These are phyloP conservation scores for Gyromitra esculenta DNA, from an alignment of 2,329 filamentous ascomycete genomes.

Conservation along the genomic window DNA sequence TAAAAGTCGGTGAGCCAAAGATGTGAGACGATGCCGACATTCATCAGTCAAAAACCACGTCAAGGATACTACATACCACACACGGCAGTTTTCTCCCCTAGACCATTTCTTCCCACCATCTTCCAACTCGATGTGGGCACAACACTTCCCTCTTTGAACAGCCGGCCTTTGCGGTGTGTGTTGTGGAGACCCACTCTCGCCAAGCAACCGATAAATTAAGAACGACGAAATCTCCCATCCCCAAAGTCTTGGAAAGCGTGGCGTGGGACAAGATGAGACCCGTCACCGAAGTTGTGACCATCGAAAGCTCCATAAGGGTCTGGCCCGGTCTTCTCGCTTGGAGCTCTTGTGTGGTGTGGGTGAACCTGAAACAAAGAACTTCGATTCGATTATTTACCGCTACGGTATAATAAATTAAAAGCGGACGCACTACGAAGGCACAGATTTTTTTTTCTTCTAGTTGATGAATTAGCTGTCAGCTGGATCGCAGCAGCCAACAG, in stretches of 20 bases:
- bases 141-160: constrained; percentile 43
- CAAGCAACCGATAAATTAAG: constrained; percentile 39
- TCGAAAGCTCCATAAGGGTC: constrained; percentile 11
- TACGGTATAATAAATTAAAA: constrained; percentile 33
- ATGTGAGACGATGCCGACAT: constrained; percentile 27
- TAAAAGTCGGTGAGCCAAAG: constrained; percentile 31
- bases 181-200: constrained; percentile 33
- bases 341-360: constrained; percentile 19
- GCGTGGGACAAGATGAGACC: constrained; percentile 43
- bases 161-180: constrained; percentile 24
- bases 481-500: constrained; percentile 19
- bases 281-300: constrained; percentile 40
- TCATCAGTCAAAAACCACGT: constrained; percentile 37
- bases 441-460: constrained; percentile 3
- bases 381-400: constrained; percentile 37
- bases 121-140: constrained; percentile 35
- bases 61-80: constrained; percentile 44
- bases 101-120: constrained; percentile 32
- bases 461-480: constrained; percentile 17
- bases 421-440: constrained; percentile 22
- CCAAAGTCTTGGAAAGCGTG: constrained; percentile 35
- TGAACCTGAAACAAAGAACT: constrained; percentile 39
- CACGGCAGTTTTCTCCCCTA: constrained; percentile 43
- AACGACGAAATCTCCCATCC: constrained; percentile 29
- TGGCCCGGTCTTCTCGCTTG: constrained; percentile 36